Evolutionary conservation across 1,139 yeast genomes (phyloP).

Genomic region (Yamadazyma spencermartinsiae): DNA sequence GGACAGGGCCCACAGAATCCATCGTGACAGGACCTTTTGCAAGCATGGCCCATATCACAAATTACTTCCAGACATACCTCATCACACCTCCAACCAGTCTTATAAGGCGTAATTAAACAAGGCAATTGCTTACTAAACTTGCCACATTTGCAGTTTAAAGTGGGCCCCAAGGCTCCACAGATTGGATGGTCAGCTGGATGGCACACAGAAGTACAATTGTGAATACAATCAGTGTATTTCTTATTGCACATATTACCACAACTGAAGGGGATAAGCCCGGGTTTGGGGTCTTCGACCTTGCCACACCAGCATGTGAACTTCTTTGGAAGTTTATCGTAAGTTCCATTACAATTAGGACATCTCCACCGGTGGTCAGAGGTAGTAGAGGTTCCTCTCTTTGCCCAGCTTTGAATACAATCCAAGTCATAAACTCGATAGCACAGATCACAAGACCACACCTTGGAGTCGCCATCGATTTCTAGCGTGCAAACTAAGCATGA

Average conservation of each 20-base stretch:
- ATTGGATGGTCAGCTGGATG: slow-evolving; percentile 90
- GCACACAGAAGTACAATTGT: slow-evolving; percentile 72
- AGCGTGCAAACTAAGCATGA: slow-evolving; percentile 83
- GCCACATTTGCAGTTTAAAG: slow-evolving; percentile 75
- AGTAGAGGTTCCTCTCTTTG: slow-evolving; percentile 69
- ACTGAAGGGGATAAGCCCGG: slow-evolving; percentile 70
- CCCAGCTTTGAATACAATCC: slow-evolving; percentile 83
- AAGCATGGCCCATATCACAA: slow-evolving; percentile 70
- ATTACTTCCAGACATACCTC: slow-evolving; percentile 61
- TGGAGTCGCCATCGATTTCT: slow-evolving; percentile 66
- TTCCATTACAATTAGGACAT: slow-evolving; percentile 82
- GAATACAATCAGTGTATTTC: slow-evolving; percentile 61
- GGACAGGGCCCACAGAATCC: slow-evolving; percentile 81
- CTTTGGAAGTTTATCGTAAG: slow-evolving; percentile 52
- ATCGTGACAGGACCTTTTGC: slow-evolving; percentile 54
- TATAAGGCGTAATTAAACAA: slow-evolving; percentile 70
- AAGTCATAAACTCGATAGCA: slow-evolving; percentile 82
- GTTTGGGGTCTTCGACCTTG: slow-evolving; percentile 64
- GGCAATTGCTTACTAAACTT: slow-evolving; percentile 64
- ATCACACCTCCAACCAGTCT: slow-evolving; percentile 68
- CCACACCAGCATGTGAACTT: slow-evolving; percentile 91
- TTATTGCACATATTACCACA: slow-evolving; percentile 83
- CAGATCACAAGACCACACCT: slow-evolving; percentile 70
- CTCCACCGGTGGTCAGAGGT: slow-evolving; percentile 62
- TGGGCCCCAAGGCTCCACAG: slow-evolving; percentile 78